Conservation (phyloP, 2,329 filamentous ascomycete genomes). For the Conoideocrella luteorostrata region DNA sequence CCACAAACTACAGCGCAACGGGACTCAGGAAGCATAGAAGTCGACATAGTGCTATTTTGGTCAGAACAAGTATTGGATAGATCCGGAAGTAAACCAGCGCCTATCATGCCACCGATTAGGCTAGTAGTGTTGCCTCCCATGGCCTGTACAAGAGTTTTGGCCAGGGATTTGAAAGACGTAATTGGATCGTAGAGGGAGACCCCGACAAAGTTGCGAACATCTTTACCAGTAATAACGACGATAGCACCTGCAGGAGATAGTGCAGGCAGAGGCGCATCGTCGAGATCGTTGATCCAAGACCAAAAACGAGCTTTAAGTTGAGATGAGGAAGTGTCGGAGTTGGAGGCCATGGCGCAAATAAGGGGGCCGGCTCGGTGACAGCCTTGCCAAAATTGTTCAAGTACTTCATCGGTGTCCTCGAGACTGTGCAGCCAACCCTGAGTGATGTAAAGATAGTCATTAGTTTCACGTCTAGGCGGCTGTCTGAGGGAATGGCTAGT, state of each 20-base stretch:
- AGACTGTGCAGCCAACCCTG: constrained; percentile 24
- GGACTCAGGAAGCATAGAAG: neutral
- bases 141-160: constrained; percentile 2
- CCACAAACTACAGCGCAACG: constrained; percentile 14
- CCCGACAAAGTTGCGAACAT: constrained; percentile 14
- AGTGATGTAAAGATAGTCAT: neutral
- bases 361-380: constrained; percentile 21
- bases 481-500: neutral
- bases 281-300: constrained; percentile 16
- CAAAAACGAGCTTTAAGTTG: constrained; percentile 17
- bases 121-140: constrained; percentile 4
- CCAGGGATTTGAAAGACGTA: constrained; percentile 11
- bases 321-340: constrained; percentile 4
- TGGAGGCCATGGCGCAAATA: constrained; percentile 5
- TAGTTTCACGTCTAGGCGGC: too few relatives aligned
- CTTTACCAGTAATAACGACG: constrained; percentile 18
- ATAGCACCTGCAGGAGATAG: constrained; percentile 11
- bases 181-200: constrained; percentile 20
- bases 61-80: too few relatives aligned
- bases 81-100: too few relatives aligned
- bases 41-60: neutral
- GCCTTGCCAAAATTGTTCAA: constrained; percentile 22
- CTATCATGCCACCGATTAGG: neutral
- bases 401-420: constrained; percentile 23
- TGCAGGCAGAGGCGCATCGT: constrained; percentile 16